Evolutionary conservation across 257 asterid genomes (phyloP), one percentile per base, ranked within the genome.

Genomic region (Paraleonurus japonicus): DNA sequence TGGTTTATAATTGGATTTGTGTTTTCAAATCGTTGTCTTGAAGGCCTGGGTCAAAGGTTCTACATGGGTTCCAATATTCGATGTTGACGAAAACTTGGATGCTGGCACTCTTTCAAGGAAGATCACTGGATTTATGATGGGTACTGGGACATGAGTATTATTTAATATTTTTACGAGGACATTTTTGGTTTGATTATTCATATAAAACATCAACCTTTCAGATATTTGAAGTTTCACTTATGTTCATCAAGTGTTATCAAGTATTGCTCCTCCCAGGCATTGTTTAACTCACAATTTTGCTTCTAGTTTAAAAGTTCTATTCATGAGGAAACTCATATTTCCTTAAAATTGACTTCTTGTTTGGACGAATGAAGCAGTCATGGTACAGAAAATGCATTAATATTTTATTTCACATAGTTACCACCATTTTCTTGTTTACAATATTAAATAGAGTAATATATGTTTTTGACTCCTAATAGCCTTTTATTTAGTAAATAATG

Each of bases 1-100:
- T 26, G 16, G 32, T 54, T 41, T 51, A 22, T 71, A 33, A 69
- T 62, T 54, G 53, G 54, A 67, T 69, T 73, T 23, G 20, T 15
- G 32, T 41, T 77, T 81, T 74, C 20, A 45, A 68, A 37, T 78
- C 47, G 20, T 48, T 81, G 71, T 66, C 81, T 65, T 77, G 80
- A 78, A 93, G 98, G 97, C 98, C 65, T 86, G 95, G 97, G 97
- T 87, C 69, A 93, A 85, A 83, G 91, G 95, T 80, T 90, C 98
- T 62, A 72, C 89, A 22, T 89, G 97, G 97, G 74, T 93, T 75
- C 99, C 99, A 33, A 78, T 94, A 82, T 94, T 94, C 80, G 96
- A 94, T 26, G 86, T 83, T 53, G 99, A 91, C 59, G 81, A 66
- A 32, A 62, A 78, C 65, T 55, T 91, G 67, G 96, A 91, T 83